Base-by-base conservation (phyloP, 1,284 basidiomycete species). In the Tilletia walkeri region DNA sequence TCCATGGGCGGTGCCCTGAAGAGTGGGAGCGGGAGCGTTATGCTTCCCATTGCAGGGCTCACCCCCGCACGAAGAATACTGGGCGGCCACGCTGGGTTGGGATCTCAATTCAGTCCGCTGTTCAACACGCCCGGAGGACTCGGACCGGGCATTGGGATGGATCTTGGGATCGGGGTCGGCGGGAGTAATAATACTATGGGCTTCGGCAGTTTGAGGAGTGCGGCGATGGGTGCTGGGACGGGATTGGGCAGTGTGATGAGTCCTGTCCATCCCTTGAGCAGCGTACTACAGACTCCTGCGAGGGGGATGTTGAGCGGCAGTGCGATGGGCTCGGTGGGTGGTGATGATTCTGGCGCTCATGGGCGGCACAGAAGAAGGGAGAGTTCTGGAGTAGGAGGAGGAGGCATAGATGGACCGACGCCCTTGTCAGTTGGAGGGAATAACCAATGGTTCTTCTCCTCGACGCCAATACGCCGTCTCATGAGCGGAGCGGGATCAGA, bases 171-270 rank as follows among this genome's bases (percentile, higher is more conserved):
- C 20, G 54, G 54, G 4, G 34, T 56, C 34, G 59, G 59, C 16
- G 36, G 41, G 9, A 14, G 41, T 14, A 45, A 45, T 45, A 45
- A 45, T 14, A 14, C 9, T 7, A 45, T 53, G 18, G 50, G 50
- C 18, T 7, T 53, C 12, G n/a, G 50, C 50, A 53, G 50, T 24
- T 18, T 53, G 50, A 10, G 50, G 18, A 53, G 20, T 3, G 20
- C 20, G 2, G 50, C 18, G 30, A 38, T 63, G 34, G 59, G 59
- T 3, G 36, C 59, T 18, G 36, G n/a, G 7, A 63, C 59, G 59
- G 59, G 59, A 18, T 34, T 63, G 59, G 59, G 59, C 59, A 63
- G 36, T 36, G 59, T 63, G 30, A 63, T 63, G 59, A 63, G 59
- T 34, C 59, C 59, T 2, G n/a, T 41, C 36, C 18, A 18, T 16